Base-by-base conservation (phyloP, 169 alveolate genomes). In the Plasmodium reichenowi region DNA sequence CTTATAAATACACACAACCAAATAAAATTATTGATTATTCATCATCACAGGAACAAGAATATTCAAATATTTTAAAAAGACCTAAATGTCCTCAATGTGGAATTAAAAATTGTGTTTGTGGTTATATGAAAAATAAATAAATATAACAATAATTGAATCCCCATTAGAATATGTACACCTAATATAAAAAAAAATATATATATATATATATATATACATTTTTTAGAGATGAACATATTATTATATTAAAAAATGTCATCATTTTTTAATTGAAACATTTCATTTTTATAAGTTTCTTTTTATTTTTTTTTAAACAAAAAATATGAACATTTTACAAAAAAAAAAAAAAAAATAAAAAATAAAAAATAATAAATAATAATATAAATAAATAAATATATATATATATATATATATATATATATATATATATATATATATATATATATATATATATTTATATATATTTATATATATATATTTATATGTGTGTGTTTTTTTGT, bases 71-170 rank as follows among this genome's bases (percentile, higher is more conserved):
- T 48, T 26, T 78, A 59, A 78, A 64, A 20, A 78, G 20, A 29
- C 89, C 75, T 2, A 78, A 78, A 47, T 78, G 89, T 15, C 89
- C 89, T 10, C 89, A 64, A 24, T 78, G 89, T 47, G 89, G 89
- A 22, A 59, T 78, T 10, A 78, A 78, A 47, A 78, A 78, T 43
- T 78, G 89, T 17, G 89, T 78, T 20, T 78, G 89, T 43, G 89
- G 89, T 20, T 78, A 64, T 43, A 78, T 78, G 89, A 50, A 70
- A 58, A 24, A 59, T 22, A 29, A 8, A 10, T 2, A 29, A 48
- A 12, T n/a, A 52, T 0, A 26, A n/a, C n/a, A n/a, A n/a, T 52
- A 52, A 10, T 7, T n/a, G 22, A 0, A 8, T 0, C 8, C 1
- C 0, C 0, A n/a, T 52, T 12, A 56, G 0, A 17, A 9, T 6